phyloP scores from a whole-genome alignment of 2,329 filamentous ascomycete species.

The Beauveria asiatica region DNA sequence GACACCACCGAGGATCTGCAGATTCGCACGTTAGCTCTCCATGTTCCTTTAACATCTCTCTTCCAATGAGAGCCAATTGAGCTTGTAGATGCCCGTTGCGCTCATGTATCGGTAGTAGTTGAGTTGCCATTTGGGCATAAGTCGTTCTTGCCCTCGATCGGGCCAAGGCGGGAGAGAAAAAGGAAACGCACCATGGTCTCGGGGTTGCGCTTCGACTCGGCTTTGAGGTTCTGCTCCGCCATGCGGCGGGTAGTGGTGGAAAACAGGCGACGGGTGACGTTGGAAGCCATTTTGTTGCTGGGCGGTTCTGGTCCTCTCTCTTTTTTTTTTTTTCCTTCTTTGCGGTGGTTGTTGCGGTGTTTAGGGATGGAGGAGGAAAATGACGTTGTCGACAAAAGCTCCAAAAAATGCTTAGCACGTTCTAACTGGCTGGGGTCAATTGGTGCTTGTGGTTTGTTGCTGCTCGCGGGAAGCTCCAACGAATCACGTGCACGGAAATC shows the following conservation, averaged over 20 bases:
- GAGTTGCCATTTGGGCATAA: too few relatives aligned
- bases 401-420: not conserved
- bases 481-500: conserved; percentile 11
- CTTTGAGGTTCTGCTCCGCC: conserved; percentile 41
- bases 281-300: conserved; percentile 38
- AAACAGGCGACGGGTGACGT: conserved; percentile 48
- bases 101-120: too few relatives aligned
- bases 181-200: conserved; percentile 38
- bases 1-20: conserved; percentile 78
- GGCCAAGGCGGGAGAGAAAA: conserved; percentile 11
- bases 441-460: not conserved
- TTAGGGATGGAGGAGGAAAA: not conserved
- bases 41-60: not conserved
- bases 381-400: conserved; percentile 8
- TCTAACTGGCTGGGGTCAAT: not conserved
- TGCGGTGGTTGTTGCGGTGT: not conserved
- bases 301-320: not conserved
- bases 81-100: not conserved
- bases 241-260: conserved; percentile 45
- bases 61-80: not conserved
- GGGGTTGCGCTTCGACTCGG: conserved; percentile 48
- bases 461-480: not conserved
- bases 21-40: conserved; percentile 2
- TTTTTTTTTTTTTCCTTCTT: conserved; percentile 3
- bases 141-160: not conserved